Base-by-base conservation (phyloP, 2,329 filamentous ascomycete genomes). In the Cladosporium sp. region DNA sequence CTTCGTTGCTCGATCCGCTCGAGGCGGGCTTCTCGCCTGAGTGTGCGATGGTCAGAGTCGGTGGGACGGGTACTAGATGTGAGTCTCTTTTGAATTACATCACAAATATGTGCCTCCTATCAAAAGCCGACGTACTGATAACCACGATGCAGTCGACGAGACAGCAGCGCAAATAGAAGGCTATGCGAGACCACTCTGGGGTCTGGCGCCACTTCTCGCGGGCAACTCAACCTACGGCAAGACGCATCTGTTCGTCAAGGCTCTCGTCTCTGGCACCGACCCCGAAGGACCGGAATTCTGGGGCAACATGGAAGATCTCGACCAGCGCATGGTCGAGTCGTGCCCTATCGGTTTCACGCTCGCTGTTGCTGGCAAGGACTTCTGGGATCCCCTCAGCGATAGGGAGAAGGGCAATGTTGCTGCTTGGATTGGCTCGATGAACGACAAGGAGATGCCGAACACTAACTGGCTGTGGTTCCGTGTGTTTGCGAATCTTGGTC, bases 311-410 rank as follows among this genome's bases (percentile, higher is more conserved):
- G 84, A 88, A 70, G 90, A 93, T 74, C 88, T 89, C 66, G 91
- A 93, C 74, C 91, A 93, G 80, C 83, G 91, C 30, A 93, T 93
- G 91, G 91, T 93, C 2, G 91, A 94, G 76, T 92, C 92, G 84
- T 93, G 90, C 74, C 90, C 91, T 0, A 83, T 93, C 66, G 91
- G 91, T 0, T 93, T 88, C 72, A 87, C 90, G 1, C 81, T 94
- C 63, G 90, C 90, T 36, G 88, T 92, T 62, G 90, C 88, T 38
- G 82, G 83, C 32, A 79, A 76, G 81, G 83, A 75, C 71, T 85
- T 92, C 66, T 93, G 90, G 90, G 81, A 88, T 15, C 86, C 84
- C 1, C 80, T 93, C 72, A 86, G 83, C 2, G 84, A 85, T 18
- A 82, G 82, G 69, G 86, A 92, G 74, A 87, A 84, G 72, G 79